Evolutionary conservation across 108 stramenopile species (phyloP).

Genomic region (Discostella pseudostelligera): DNA sequence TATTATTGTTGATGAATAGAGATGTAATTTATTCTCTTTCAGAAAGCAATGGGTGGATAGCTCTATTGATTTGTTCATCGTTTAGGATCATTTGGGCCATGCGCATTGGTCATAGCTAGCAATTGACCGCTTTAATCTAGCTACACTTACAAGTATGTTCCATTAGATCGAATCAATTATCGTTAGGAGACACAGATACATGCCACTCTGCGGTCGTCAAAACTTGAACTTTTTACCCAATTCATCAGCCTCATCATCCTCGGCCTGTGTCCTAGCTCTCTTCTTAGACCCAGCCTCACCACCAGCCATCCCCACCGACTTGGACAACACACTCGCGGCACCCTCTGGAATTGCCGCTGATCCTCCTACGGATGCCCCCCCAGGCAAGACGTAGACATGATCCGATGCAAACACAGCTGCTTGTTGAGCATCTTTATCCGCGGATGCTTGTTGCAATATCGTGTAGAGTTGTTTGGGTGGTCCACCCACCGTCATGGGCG

Average conservation of each 20-base stretch:
- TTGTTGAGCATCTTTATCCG: constrained; percentile 41
- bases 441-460: constrained; percentile 61
- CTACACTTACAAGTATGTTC: not conserved
- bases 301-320: constrained; percentile 36
- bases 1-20: constrained; percentile 14
- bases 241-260: constrained; percentile 82
- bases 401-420: constrained; percentile 78
- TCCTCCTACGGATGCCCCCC: constrained; percentile 23
- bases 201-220: no score
- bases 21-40: no score
- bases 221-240: constrained; percentile 89
- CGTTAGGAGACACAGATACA: no score
- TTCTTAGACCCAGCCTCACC: constrained; percentile 38
- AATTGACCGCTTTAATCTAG: not conserved
- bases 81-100: no score
- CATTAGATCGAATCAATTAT: no score
- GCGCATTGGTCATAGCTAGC: not conserved
- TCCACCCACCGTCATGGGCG: constrained; percentile 50
- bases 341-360: constrained; percentile 54
- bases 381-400: constrained; percentile 71
- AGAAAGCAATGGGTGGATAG: no score
- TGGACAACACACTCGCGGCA: constrained; percentile 77
- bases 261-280: constrained; percentile 63
- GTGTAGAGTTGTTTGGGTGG: constrained; percentile 79
- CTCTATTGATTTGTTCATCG: no score